Evolutionary conservation across 2,329 filamentous ascomycete genomes (phyloP), one percentile per base, ranked within the genome.

Genomic region (Penicillium freii): DNA sequence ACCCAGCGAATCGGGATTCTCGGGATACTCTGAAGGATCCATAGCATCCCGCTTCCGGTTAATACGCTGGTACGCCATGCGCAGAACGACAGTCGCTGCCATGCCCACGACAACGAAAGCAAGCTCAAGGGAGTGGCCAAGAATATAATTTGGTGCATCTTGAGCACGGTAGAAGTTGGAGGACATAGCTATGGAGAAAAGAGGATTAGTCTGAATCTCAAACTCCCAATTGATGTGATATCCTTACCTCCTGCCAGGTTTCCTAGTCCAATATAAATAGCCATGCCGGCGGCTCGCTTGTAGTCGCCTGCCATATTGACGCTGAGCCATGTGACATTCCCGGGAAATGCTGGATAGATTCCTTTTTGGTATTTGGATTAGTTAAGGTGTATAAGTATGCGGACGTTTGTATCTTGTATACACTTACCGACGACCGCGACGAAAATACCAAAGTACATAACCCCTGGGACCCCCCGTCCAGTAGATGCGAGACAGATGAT

Each of bases 81-180:
- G 74, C 48, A 82, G 54, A 10, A 78, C 61, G 19, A 79, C 59
- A 19, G 78, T 68, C 0, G 78, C 78, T 33, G 79, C 59, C 23
- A 82, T 74, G 13, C 81, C 81, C 3, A 74, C 71, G 3, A 72
- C 67, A 23, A 81, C 77, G 49, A 83, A 82, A 0, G 73, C 80
- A 15, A 83, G 76, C 51, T 82, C 81, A 13, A 83, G 69, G 2
- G 77, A 73, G 62, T 84, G 81, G 0, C 81, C 81, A 2, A 82
- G 75, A 5, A 77, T 71, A 57, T 82, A 84, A 21, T 75, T 73
- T 0, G 82, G 81, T 1, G 74, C 71, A 61, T 83, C 81, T 48
- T 73, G 65, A 0, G 70, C 57, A 11, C 87, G 81, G 65, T 90
- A 91, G 65, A 90, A 89, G 66, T 90, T 90, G 5, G 85, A 87